Percentiles rank a stretch among this genome's conserved stretches.
Conservation (phyloP, 768 basidiomycete genomes). For the Leccinellum luteum region DNA sequence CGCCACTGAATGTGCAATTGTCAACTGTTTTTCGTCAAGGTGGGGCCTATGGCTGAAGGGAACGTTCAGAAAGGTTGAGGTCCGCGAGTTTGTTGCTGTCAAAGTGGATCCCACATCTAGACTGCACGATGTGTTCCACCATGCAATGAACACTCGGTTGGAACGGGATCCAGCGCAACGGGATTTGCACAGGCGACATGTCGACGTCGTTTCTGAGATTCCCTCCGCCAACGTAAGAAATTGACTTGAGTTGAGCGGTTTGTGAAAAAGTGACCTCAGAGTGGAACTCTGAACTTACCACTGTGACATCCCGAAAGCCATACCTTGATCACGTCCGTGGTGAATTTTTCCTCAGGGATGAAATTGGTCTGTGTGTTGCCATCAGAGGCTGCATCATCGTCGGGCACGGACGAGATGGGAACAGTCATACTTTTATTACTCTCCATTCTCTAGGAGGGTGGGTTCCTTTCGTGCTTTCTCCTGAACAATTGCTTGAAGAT, state of each 20-base stretch:
- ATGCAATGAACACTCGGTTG: no score
- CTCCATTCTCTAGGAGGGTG: neutral
- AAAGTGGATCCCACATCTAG: conserved; percentile 60
- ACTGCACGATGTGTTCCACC: conserved; percentile 60
- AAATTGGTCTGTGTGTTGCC: neutral
- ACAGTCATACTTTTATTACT: neutral
- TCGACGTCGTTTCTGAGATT: conserved; percentile 41
- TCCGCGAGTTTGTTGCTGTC: conserved; percentile 46
- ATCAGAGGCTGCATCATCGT: neutral
- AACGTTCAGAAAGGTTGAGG: conserved; percentile 32
- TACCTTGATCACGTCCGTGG: conserved; percentile 65
- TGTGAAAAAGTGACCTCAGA: neutral
- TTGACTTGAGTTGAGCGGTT: conserved; percentile 1
- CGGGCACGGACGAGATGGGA: neutral
- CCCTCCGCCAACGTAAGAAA: conserved; percentile 62
- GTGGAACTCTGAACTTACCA: conserved; percentile 41
- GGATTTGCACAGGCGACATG: conserved; percentile 52
- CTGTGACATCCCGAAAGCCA: conserved; percentile 77
- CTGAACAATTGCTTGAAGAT: neutral
- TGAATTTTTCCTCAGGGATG: neutral
- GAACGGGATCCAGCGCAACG: conserved; percentile 79
- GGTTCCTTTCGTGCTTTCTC: neutral
- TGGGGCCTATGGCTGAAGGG: conserved; percentile 9
- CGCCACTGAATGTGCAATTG: neutral
- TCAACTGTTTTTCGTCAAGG: neutral